Evolutionary conservation across 2,329 filamentous ascomycete genomes (phyloP).

Genomic region (Phoma sp.): DNA sequence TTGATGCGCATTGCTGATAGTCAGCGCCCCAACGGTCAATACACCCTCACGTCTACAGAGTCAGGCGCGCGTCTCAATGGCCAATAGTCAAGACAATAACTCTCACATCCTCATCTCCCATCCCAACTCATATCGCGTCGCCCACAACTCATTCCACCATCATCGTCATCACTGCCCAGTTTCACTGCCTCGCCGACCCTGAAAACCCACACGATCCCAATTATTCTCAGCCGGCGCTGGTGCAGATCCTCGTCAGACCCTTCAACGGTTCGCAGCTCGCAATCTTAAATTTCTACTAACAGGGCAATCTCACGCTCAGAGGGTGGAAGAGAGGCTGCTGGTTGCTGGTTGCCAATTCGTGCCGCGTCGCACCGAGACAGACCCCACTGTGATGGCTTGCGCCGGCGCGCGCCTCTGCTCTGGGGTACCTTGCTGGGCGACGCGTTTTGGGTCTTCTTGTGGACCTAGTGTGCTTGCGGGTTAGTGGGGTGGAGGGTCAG

Average conservation of each 20-base stretch:
- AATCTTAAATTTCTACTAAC: slow-evolving; percentile 1
- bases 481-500: not conserved
- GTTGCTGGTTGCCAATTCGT: not conserved
- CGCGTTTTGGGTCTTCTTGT: not conserved
- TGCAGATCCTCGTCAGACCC: slow-evolving; percentile 7
- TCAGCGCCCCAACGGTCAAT: slow-evolving; percentile 6
- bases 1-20: not conserved
- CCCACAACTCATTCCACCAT: not conserved
- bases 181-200: slow-evolving; percentile 2
- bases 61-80: not conserved
- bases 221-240: not conserved
- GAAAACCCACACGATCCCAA: slow-evolving; percentile 1
- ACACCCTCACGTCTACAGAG: slow-evolving; percentile 10
- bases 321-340: not conserved
- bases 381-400: slow-evolving; percentile 1
- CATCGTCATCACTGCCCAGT: slow-evolving; percentile 3
- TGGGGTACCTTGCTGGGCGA: slow-evolving; percentile 16
- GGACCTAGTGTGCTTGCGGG: not conserved
- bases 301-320: not conserved
- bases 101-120: not conserved
- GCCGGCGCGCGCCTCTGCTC: not conserved
- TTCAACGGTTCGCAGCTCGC: slow-evolving; percentile 11
- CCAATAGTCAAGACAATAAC: not conserved
- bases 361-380: slow-evolving; percentile 7
- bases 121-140: not conserved